Evolutionary conservation across 805 yeast genomes (phyloP).

Genomic region (Metschnikowia corniflorae): DNA sequence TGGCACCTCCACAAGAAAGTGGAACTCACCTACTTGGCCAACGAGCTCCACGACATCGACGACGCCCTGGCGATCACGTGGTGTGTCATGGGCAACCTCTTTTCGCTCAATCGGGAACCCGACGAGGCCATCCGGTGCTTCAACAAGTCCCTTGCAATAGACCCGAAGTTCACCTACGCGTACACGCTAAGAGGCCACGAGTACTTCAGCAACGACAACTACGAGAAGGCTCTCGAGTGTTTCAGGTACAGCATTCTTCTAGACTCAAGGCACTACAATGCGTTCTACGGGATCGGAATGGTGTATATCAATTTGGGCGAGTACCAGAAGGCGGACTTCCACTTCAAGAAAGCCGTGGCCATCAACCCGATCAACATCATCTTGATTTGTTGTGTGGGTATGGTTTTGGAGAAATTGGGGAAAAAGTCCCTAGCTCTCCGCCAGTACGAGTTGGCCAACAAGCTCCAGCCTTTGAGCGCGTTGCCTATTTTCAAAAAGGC

Average conservation of each 20-base stretch:
- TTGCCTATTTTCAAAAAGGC: slow-evolving; percentile 88
- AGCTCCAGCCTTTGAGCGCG: slow-evolving; percentile 80
- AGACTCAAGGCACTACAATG: slow-evolving; percentile 86
- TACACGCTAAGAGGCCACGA: slow-evolving; percentile 95
- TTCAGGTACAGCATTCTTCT: slow-evolving; percentile 74
- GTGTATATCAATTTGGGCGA: slow-evolving; percentile 85
- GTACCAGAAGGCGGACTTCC: slow-evolving; percentile 75
- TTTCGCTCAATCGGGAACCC: slow-evolving; percentile 77
- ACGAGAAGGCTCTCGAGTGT: slow-evolving; percentile 80
- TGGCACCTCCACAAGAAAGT: slow-evolving; percentile 89
- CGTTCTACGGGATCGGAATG: slow-evolving; percentile 95
- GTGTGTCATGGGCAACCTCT: slow-evolving; percentile 88
- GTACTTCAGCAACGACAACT: slow-evolving; percentile 79
- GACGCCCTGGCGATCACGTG: slow-evolving; percentile 77
- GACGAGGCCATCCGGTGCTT: slow-evolving; percentile 89
- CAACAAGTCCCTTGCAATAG: slow-evolving; percentile 67
- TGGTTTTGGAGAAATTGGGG: slow-evolving; percentile 78
- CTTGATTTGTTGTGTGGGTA: slow-evolving; percentile 88
- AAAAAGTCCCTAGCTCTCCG: slow-evolving; percentile 67
- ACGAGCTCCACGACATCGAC: slow-evolving; percentile 68
- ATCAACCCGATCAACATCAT: slow-evolving; percentile 91
- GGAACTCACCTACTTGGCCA: slow-evolving; percentile 76
- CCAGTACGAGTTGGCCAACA: slow-evolving; percentile 79
- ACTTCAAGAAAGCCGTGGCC: slow-evolving; percentile 80
- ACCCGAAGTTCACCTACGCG: slow-evolving; percentile 76